These are phyloP conservation scores for Lasiodiplodia sp. DNA, from an alignment of 2,329 filamentous ascomycete species.

Conservation along the genomic window DNA sequence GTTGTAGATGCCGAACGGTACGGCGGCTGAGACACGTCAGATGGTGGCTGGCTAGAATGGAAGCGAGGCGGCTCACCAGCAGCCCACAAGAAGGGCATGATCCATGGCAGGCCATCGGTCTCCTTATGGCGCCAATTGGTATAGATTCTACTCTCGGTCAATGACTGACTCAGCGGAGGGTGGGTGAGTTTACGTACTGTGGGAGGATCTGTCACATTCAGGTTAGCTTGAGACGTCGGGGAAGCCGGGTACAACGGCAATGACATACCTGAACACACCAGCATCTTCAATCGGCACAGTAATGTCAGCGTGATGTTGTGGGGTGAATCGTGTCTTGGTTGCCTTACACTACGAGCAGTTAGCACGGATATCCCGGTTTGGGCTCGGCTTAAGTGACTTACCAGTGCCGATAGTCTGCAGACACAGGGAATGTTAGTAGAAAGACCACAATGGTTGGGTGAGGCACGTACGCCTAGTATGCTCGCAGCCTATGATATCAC, in stretches of 20 bases:
- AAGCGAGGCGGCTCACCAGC: constrained; percentile 50
- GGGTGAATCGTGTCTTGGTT: constrained; percentile 18
- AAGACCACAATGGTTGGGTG: not conserved
- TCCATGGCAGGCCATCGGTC: constrained; percentile 66
- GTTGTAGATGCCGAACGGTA: constrained; percentile 60
- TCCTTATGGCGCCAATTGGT: constrained; percentile 67
- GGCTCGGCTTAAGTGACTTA: constrained; percentile 32
- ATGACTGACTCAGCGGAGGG: constrained; percentile 3
- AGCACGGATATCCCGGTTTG: constrained; percentile 11
- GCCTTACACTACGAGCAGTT: constrained; percentile 34
- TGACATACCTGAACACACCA: constrained; percentile 50
- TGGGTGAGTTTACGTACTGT: constrained; percentile 37
- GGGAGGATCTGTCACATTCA: constrained; percentile 43
- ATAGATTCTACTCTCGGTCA: constrained; percentile 57
- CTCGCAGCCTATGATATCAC: constrained; percentile 44
- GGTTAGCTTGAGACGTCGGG: constrained; percentile 33
- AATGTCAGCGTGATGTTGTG: constrained; percentile 34
- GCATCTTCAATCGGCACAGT: constrained; percentile 39
- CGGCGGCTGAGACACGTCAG: constrained; percentile 39
- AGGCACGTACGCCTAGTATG: constrained; percentile 47
- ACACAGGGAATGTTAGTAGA: not conserved
- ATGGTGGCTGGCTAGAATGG: not conserved
- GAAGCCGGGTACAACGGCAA: not conserved
- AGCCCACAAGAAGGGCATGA: constrained; percentile 72
- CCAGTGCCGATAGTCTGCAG: constrained; percentile 49